Conservation (phyloP, 148 eudicot species). For the Silene conica region DNA sequence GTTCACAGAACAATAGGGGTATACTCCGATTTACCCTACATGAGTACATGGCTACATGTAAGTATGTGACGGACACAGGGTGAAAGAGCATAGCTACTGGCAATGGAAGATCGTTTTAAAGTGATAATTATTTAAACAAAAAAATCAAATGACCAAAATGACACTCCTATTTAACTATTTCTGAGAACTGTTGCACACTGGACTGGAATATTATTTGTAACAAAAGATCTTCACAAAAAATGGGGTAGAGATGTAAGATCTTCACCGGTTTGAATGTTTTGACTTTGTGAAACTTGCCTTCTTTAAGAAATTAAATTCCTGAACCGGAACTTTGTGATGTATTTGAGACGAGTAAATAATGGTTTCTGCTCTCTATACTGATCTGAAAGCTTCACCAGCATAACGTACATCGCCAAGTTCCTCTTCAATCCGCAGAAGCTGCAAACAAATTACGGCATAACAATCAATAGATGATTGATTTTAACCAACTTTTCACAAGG, state of each 20-base stretch:
- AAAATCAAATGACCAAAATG: background rate
- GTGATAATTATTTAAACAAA: background rate
- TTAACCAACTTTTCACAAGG: too few relatives aligned
- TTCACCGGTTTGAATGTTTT: background rate
- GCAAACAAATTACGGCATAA: slow-evolving; percentile 22
- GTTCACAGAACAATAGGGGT: background rate
- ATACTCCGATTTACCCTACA: background rate
- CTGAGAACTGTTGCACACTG: background rate
- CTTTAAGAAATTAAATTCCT: background rate
- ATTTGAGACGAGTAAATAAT: background rate
- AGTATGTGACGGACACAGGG: too few relatives aligned
- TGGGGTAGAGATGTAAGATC: background rate
- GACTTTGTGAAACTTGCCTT: background rate
- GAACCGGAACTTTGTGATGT: background rate
- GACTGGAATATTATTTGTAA: background rate
- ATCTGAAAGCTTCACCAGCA: slow-evolving; percentile 94
- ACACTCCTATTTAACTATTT: background rate
- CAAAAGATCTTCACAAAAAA: background rate
- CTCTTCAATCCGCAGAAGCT: slow-evolving; percentile 98
- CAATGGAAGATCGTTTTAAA: background rate
- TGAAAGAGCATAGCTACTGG: too few relatives aligned
- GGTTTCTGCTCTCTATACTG: slow-evolving; percentile 33
- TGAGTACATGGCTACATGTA: background rate
- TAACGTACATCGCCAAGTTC: slow-evolving; percentile 92
- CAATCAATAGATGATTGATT: background rate